Evolutionary conservation across 1,284 basidiomycete genomes (phyloP).

Genomic region (Fomitopsis palustris): DNA sequence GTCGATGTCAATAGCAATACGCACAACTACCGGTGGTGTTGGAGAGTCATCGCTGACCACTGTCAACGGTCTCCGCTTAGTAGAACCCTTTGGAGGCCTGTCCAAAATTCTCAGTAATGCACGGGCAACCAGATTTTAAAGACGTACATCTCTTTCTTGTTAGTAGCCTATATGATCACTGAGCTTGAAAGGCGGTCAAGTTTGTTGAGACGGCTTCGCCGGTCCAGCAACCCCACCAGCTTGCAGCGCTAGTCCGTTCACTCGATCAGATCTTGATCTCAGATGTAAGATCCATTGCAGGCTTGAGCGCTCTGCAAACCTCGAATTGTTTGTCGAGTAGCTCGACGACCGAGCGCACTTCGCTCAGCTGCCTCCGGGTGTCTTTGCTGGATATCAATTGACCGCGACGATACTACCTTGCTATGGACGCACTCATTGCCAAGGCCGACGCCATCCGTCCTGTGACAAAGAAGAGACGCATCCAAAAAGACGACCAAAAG

Average conservation of each 20-base stretch:
- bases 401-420: neutral
- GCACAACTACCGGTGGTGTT: constrained; percentile 24
- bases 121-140: too few species aligned
- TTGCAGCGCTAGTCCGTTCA: too few species aligned
- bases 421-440: constrained; percentile 71
- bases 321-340: neutral
- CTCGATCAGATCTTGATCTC: neutral
- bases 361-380: too few species aligned
- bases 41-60: constrained; percentile 27
- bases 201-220: too few species aligned
- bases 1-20: neutral
- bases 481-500: constrained; percentile 25
- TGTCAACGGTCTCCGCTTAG: constrained; percentile 22
- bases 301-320: neutral
- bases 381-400: neutral
- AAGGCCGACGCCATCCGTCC: constrained; percentile 62
- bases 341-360: neutral
- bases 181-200: too few species aligned
- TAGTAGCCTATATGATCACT: too few species aligned
- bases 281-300: neutral
- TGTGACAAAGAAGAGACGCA: constrained; percentile 44
- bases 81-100: constrained; percentile 30
- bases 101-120: neutral
- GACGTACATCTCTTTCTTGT: neutral
- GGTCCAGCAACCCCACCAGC: too few species aligned